These are phyloP conservation scores for Sphaerosporella brunnea DNA, from an alignment of 495 filamentous ascomycete species.

Conservation along the genomic window DNA sequence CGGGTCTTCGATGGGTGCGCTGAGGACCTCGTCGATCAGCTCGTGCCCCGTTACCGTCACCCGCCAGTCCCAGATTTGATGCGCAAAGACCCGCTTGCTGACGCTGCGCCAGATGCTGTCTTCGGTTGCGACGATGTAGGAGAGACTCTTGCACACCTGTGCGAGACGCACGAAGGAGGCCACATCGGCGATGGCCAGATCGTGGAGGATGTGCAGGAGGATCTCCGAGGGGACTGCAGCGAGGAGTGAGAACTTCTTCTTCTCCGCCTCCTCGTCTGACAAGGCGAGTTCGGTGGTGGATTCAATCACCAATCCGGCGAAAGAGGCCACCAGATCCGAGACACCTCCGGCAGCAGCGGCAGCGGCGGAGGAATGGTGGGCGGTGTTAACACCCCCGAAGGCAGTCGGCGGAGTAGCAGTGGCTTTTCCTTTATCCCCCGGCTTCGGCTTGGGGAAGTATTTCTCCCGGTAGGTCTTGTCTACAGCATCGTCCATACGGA, in stretches of 20 bases:
- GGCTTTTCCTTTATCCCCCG: slow-evolving; percentile 6
- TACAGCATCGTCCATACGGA: slow-evolving; percentile 67
- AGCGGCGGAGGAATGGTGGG: slow-evolving; percentile 14
- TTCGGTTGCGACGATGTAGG: slow-evolving; percentile 68
- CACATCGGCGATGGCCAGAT: slow-evolving; percentile 58
- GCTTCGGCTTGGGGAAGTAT: slow-evolving; percentile 55
- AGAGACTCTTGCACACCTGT: slow-evolving; percentile 69
- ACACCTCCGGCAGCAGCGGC: slow-evolving; percentile 23
- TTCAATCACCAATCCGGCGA: slow-evolving; percentile 45
- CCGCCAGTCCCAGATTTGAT: slow-evolving; percentile 67
- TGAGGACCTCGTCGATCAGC: slow-evolving; percentile 29
- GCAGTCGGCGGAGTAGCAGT: slow-evolving; percentile 34
- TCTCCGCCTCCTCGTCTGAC: slow-evolving; percentile 1
- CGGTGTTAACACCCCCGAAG: slow-evolving; percentile 29
- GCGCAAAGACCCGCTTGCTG: slow-evolving; percentile 52
- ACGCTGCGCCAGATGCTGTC: slow-evolving; percentile 78
- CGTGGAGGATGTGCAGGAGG: slow-evolving; percentile 50
- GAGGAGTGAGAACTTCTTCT: slow-evolving; percentile 43
- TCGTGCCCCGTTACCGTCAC: slow-evolving; percentile 45
- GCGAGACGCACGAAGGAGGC: slow-evolving; percentile 62
- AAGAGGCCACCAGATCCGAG: slow-evolving; percentile 53
- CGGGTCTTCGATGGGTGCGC: slow-evolving; percentile 20
- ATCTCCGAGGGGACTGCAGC: slow-evolving; percentile 65
- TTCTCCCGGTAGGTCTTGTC: slow-evolving; percentile 78
- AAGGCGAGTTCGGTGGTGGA: slow-evolving; percentile 40